Conservation (phyloP, 768 basidiomycete genomes). For the Kwoniella europaea region DNA sequence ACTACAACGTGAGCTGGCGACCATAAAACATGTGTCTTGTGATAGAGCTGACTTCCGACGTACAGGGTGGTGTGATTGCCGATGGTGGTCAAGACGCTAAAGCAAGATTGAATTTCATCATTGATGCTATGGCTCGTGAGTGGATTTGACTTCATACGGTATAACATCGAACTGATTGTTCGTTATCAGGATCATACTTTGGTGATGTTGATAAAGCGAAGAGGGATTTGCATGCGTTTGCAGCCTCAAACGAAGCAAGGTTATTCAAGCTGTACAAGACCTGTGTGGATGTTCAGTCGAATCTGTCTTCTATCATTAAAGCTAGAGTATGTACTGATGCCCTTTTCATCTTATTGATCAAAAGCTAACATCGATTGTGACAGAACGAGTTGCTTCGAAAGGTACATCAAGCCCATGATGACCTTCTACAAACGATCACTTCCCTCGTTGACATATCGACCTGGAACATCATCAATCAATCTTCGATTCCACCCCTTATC, state of each 20-base stretch:
- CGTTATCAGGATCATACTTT: conserved; percentile 55
- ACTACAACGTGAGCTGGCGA: conserved; percentile 73
- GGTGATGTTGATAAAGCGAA: conserved; percentile 74
- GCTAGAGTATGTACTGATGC: conserved; percentile 63
- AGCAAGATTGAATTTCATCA: conserved; percentile 64
- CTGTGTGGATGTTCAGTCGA: conserved; percentile 81
- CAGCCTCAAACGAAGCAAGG: conserved; percentile 81
- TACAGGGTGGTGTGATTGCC: conserved; percentile 87
- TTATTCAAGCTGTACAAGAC: conserved; percentile 82
- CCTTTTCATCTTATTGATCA: neutral
- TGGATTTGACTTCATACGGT: neutral
- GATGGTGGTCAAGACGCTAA: conserved; percentile 72
- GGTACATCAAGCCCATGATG: conserved; percentile 71
- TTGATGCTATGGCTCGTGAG: conserved; percentile 55
- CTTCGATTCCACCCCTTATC: conserved; percentile 80
- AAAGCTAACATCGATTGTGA: neutral
- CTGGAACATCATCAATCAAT: conserved; percentile 78
- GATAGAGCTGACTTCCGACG: conserved; percentile 5
- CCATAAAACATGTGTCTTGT: neutral
- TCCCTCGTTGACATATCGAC: conserved; percentile 72
- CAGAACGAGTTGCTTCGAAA: conserved; percentile 80
- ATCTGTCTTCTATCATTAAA: conserved; percentile 79
- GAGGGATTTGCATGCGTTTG: conserved; percentile 81
- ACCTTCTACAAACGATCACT: conserved; percentile 71
- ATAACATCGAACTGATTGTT: neutral